Evolutionary conservation across 164 flowering plant species (phyloP).

Genomic region (Protea cynaroides): DNA sequence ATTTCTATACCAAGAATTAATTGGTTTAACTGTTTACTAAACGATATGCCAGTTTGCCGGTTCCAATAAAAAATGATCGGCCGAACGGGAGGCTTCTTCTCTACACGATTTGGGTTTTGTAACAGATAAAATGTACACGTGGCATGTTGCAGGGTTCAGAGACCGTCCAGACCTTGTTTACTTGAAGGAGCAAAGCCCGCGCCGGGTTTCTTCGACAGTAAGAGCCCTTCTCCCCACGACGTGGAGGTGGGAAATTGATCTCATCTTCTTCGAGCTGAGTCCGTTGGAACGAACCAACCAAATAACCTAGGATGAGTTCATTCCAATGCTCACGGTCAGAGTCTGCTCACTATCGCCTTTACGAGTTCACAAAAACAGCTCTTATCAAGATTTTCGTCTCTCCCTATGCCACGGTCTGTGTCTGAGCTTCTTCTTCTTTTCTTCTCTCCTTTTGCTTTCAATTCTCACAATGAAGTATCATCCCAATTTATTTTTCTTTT

Average conservation of each 20-base stretch:
- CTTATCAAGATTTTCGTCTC: slow-evolving; percentile 74
- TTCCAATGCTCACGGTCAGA: slow-evolving; percentile 28
- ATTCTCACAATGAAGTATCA: not conserved
- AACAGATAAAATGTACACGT: no score
- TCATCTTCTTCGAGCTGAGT: not conserved
- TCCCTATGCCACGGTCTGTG: slow-evolving; percentile 68
- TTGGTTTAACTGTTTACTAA: no score
- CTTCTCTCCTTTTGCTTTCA: slow-evolving; percentile 6
- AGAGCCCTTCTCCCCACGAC: no score
- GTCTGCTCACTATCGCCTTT: slow-evolving; percentile 59
- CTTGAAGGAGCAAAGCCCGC: no score
- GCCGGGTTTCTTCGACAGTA: no score
- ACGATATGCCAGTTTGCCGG: no score
- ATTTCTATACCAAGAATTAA: no score
- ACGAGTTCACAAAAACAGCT: slow-evolving; percentile 69
- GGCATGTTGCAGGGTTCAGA: no score
- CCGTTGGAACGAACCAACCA: not conserved
- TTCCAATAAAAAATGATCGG: no score
- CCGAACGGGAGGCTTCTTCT: no score
- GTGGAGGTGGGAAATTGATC: not conserved
- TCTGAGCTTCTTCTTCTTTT: slow-evolving; percentile 9
- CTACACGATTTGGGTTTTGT: no score
- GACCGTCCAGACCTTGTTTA: no score
- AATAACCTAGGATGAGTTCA: slow-evolving; percentile 8
- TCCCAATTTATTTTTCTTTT: not conserved